Percentiles rank a stretch among this genome's conserved stretches.
phyloP scores from a whole-genome alignment of 768 basidiomycete species.

The Boletus rufocinnamomeus region DNA sequence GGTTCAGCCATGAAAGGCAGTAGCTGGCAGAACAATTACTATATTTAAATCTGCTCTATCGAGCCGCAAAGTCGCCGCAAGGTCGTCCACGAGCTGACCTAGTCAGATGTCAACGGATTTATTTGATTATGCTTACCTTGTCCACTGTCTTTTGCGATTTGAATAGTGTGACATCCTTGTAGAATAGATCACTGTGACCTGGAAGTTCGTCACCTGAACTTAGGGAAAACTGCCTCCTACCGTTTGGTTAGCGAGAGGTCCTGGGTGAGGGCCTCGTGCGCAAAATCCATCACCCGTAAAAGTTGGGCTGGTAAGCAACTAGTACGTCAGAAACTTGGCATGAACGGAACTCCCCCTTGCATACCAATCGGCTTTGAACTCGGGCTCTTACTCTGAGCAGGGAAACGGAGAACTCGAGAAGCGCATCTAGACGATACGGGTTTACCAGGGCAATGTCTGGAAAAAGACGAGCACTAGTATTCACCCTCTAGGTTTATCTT shows the following conservation, averaged over 20 bases:
- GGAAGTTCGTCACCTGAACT: conserved; percentile 10
- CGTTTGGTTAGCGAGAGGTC: conserved; percentile 65
- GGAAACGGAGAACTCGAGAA: conserved; percentile 38
- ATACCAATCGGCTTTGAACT: conserved; percentile 48
- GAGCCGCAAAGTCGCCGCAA: conserved; percentile 80
- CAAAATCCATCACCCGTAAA: conserved; percentile 62
- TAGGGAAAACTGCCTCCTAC: conserved; percentile 34
- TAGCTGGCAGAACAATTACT: conserved; percentile 39
- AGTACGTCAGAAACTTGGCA: neutral
- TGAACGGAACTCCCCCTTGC: neutral
- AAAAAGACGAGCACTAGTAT: neutral
- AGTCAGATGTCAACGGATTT: neutral
- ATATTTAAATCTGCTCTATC: conserved; percentile 79
- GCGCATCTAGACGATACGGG: conserved; percentile 9
- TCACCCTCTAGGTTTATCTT: conserved; percentile 34
- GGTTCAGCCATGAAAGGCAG: conserved; percentile 11
- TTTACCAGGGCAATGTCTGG: conserved; percentile 1
- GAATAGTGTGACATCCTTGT: conserved; percentile 81
- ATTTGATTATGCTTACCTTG: conserved; percentile 45
- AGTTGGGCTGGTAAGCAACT: conserved; percentile 56
- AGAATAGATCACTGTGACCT: conserved; percentile 77
- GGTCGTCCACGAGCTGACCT: conserved; percentile 81
- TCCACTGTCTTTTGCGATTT: conserved; percentile 78
- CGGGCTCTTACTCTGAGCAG: conserved; percentile 35
- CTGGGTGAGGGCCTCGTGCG: conserved; percentile 64